A percentile compares a stretch with the other conserved stretches of the same genome.
Evolutionary conservation across 805 yeast species (phyloP).

Genomic region (Kodamaea kaohsiungensis): DNA sequence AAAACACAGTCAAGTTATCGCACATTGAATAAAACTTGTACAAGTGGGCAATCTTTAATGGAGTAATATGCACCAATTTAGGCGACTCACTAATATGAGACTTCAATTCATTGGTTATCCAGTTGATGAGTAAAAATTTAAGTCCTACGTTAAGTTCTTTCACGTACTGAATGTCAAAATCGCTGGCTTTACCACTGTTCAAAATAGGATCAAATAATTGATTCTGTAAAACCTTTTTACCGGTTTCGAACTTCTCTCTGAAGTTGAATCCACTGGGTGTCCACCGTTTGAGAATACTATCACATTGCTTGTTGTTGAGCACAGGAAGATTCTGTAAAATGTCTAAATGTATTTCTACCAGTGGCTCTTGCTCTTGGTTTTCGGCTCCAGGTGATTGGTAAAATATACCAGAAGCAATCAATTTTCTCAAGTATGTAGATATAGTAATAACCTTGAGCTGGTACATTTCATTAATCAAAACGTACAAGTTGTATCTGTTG

Average conservation of each 20-base stretch:
- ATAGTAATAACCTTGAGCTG: constrained; percentile 52
- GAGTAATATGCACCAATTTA: constrained; percentile 36
- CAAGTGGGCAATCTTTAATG: constrained; percentile 29
- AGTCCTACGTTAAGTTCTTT: constrained; percentile 40
- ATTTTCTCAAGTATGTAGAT: constrained; percentile 70
- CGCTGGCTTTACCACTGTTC: background rate
- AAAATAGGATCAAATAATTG: constrained; percentile 19
- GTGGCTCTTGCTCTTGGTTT: constrained; percentile 40
- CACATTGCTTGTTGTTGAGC: constrained; percentile 53
- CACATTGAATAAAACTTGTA: constrained; percentile 38
- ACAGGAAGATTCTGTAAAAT: constrained; percentile 62
- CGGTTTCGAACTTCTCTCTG: constrained; percentile 39
- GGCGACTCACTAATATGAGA: constrained; percentile 33
- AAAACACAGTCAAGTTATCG: constrained; percentile 43
- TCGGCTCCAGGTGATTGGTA: constrained; percentile 46
- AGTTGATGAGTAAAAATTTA: constrained; percentile 46
- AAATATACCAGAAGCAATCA: constrained; percentile 85
- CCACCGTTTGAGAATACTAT: constrained; percentile 55
- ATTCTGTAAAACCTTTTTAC: constrained; percentile 30
- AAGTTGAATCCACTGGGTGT: constrained; percentile 30
- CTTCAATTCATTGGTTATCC: constrained; percentile 48
- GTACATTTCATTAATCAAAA: constrained; percentile 54
- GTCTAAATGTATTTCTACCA: constrained; percentile 48
- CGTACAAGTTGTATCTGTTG: constrained; percentile 32
- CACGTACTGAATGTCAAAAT: constrained; percentile 12